Evolutionary conservation across 257 asterid species (phyloP).

Genomic region (Verbascum thapsus): DNA sequence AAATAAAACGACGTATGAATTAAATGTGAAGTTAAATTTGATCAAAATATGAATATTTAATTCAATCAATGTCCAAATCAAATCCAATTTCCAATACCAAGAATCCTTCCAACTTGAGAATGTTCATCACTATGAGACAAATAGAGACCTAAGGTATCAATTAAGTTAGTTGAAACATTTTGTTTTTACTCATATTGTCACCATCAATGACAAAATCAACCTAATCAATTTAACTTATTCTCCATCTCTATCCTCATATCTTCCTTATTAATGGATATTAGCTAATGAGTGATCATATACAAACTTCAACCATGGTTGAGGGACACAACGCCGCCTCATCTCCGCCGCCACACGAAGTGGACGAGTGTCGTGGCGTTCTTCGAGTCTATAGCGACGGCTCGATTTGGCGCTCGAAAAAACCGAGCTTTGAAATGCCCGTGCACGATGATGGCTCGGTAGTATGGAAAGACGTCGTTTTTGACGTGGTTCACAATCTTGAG

Average conservation of each 20-base stretch:
- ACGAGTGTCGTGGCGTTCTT: slow-evolving; percentile 75
- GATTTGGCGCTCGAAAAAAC: slow-evolving; percentile 53
- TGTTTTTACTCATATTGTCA: slow-evolving; percentile 30
- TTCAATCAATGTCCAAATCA: no score
- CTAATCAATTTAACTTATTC: background rate
- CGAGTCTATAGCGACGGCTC: slow-evolving; percentile 70
- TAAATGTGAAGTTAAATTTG: no score
- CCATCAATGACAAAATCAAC: background rate
- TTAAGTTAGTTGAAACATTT: slow-evolving; percentile 15
- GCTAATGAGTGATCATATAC: background rate
- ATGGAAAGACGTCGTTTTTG: slow-evolving; percentile 65
- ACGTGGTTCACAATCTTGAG: slow-evolving; percentile 46
- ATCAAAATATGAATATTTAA: no score
- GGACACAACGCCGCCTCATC: slow-evolving; percentile 10
- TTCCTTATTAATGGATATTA: background rate
- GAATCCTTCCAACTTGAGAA: background rate
- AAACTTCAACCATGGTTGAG: background rate
- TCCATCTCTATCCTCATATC: slow-evolving; percentile 11
- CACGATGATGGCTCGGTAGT: slow-evolving; percentile 62
- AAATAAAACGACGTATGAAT: no score
- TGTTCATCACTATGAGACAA: slow-evolving; percentile 17
- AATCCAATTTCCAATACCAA: no score
- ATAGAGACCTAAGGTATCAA: background rate
- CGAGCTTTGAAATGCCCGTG: slow-evolving; percentile 54
- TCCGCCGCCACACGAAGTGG: slow-evolving; percentile 51